A percentile compares a stretch with the other conserved stretches of the same genome.
phyloP scores from a whole-genome alignment of 2,329 filamentous ascomycete genomes.

The Ascochyta fabae region DNA sequence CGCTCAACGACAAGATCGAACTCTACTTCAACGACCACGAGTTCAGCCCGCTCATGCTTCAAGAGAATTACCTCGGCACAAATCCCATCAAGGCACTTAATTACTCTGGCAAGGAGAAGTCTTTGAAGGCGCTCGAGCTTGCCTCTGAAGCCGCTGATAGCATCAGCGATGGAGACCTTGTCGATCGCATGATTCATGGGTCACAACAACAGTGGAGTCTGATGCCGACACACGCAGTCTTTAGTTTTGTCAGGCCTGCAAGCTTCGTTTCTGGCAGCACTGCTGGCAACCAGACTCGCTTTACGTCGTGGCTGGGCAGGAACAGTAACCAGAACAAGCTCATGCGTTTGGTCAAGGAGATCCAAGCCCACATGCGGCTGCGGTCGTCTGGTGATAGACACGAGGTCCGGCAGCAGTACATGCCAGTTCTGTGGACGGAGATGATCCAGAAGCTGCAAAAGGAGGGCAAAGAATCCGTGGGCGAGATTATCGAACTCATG shows the following conservation, averaged over 20 bases:
- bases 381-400: slow-evolving; percentile 88
- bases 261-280: slow-evolving; percentile 85
- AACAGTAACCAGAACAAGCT: slow-evolving; percentile 83
- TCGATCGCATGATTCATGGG: slow-evolving; percentile 98
- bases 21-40: slow-evolving; percentile 99
- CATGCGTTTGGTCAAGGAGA: slow-evolving; percentile 83
- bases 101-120: slow-evolving; percentile 71
- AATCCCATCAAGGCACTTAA: slow-evolving; percentile 71
- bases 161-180: slow-evolving; percentile 95
- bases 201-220: slow-evolving; percentile 98
- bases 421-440: slow-evolving; percentile 85
- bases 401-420: slow-evolving; percentile 92
- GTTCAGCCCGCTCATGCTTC: slow-evolving; percentile 95
- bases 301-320: slow-evolving; percentile 93
- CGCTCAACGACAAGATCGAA: slow-evolving; percentile 96
- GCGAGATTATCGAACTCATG: slow-evolving; percentile 90
- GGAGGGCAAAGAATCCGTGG: slow-evolving; percentile 82
- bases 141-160: slow-evolving; percentile 89
- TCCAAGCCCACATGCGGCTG: slow-evolving; percentile 96
- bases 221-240: slow-evolving; percentile 95
- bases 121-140: slow-evolving; percentile 83
- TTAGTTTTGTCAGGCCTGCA: slow-evolving; percentile 90
- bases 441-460: slow-evolving; percentile 75
- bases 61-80: slow-evolving; percentile 94
- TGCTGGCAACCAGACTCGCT: slow-evolving; percentile 68